Conservation (phyloP, 805 yeast genomes). For the Starmerella scarabaei region DNA sequence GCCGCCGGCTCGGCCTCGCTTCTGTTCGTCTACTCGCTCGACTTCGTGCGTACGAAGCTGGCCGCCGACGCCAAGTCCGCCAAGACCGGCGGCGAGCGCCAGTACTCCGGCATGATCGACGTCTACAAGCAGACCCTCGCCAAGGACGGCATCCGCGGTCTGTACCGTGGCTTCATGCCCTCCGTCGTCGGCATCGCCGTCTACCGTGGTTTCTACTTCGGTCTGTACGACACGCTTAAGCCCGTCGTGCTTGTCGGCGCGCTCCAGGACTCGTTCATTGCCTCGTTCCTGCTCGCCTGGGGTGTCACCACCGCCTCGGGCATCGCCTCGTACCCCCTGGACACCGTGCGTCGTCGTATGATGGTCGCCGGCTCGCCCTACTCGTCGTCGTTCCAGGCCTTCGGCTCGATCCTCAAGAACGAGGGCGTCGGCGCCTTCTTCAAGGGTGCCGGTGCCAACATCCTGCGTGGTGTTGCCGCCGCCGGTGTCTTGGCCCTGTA, state of each 20-base stretch:
- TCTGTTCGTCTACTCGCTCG: conserved; percentile 83
- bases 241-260: conserved; percentile 83
- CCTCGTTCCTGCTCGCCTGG: conserved; percentile 92
- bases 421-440: conserved; percentile 83
- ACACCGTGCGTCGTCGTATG: conserved; percentile 97
- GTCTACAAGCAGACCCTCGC: conserved; percentile 89
- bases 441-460: conserved; percentile 98
- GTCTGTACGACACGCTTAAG: conserved; percentile 87
- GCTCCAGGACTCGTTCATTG: conserved; percentile 78
- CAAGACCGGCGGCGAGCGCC: conserved; percentile 64
- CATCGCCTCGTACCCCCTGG: conserved; percentile 94
- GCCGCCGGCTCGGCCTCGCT: conserved; percentile 87
- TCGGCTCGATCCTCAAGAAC: conserved; percentile 75
- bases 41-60: conserved; percentile 93
- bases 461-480: conserved; percentile 97
- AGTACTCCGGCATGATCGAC: conserved; percentile 88
- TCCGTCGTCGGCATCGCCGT: conserved; percentile 91
- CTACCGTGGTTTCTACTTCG: conserved; percentile 96
- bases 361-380: conserved; percentile 97
- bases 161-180: conserved; percentile 97
- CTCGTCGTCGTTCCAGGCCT: conserved; percentile 83
- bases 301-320: conserved; percentile 93
- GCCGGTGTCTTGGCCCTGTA: conserved; percentile 95
- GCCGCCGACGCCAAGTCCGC: conserved; percentile 84
- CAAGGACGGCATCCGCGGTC: conserved; percentile 89